Percentiles rank a stretch among this genome's conserved stretches.
Conservation (phyloP, 441 rosid species). For the Corymbia calophylla region DNA sequence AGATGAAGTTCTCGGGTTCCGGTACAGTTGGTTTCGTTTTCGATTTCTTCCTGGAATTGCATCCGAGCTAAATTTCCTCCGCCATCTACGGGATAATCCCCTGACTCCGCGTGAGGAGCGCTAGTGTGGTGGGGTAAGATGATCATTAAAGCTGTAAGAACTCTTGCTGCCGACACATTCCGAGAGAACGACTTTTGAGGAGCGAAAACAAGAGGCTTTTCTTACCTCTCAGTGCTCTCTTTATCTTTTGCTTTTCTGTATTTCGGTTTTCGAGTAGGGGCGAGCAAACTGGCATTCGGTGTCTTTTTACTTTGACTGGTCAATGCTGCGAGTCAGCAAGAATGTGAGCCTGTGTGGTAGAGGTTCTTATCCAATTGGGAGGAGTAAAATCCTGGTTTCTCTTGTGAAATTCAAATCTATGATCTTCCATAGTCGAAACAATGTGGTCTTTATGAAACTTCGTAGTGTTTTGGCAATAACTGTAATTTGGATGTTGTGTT, state of each 20-base stretch:
- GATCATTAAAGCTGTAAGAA: not conserved
- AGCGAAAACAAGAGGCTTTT: not conserved
- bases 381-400: not conserved
- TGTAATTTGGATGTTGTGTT: not conserved
- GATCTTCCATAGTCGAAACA: not conserved
- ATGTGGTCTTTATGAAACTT: not conserved
- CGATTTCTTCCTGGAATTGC: not conserved
- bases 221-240: not conserved
- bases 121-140: not conserved
- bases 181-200: not conserved
- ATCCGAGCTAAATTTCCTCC: not conserved
- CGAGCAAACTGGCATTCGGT: not conserved
- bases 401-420: not conserved
- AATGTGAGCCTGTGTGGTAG: not conserved
- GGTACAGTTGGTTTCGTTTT: not conserved
- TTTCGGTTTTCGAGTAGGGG: not conserved
- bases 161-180: not conserved
- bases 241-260: not conserved
- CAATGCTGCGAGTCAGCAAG: not conserved
- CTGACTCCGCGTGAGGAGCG: not conserved
- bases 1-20: not conserved
- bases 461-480: not conserved
- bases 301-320: not conserved
- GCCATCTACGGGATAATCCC: not conserved
- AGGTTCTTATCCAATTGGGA: not conserved